These are phyloP conservation scores for Coprinopsis cinerea DNA, from an alignment of 768 basidiomycete species.

Conservation along the genomic window DNA sequence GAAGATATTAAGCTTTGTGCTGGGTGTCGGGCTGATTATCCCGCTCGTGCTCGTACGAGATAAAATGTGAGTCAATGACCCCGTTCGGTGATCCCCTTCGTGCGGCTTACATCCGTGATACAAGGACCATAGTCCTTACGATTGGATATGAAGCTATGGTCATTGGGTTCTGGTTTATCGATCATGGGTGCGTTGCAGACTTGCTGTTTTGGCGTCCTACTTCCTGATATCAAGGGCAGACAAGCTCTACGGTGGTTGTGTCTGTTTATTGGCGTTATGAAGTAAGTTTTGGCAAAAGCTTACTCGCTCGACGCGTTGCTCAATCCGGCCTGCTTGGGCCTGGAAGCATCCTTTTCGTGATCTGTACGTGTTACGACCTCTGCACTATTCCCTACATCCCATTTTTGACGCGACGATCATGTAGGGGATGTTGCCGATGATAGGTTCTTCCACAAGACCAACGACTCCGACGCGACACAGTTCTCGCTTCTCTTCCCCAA, in stretches of 20 bases:
- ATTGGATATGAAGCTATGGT: slow-evolving; percentile 78
- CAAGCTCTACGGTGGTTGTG: slow-evolving; percentile 82
- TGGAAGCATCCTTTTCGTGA: slow-evolving; percentile 72
- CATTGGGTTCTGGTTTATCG: slow-evolving; percentile 93
- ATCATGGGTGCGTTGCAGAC: slow-evolving; percentile 64
- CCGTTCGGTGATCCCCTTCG: slow-evolving; percentile 1
- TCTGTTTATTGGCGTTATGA: slow-evolving; percentile 79
- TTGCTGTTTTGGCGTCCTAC: not conserved
- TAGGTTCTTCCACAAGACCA: slow-evolving; percentile 89
- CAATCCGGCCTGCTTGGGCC: slow-evolving; percentile 3
- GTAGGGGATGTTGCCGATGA: slow-evolving; percentile 93
- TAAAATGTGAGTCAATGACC: slow-evolving; percentile 81
- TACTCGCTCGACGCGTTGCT: not conserved
- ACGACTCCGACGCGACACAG: slow-evolving; percentile 91
- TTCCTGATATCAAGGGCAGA: slow-evolving; percentile 29
- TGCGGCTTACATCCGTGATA: not conserved
- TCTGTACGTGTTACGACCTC: slow-evolving; percentile 52
- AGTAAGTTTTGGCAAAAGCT: slow-evolving; percentile 41
- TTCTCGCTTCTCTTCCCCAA: slow-evolving; percentile 70
- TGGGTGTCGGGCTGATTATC: slow-evolving; percentile 80
- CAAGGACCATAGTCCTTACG: slow-evolving; percentile 81
- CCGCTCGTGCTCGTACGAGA: slow-evolving; percentile 84
- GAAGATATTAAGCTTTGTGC: slow-evolving; percentile 88
- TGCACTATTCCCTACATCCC: slow-evolving; percentile 2
- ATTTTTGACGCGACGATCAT: not conserved